Percentiles rank a stretch among this genome's conserved stretches.
Conservation (phyloP, 2,329 filamentous ascomycete species). For the Fusarium marasasianum region DNA sequence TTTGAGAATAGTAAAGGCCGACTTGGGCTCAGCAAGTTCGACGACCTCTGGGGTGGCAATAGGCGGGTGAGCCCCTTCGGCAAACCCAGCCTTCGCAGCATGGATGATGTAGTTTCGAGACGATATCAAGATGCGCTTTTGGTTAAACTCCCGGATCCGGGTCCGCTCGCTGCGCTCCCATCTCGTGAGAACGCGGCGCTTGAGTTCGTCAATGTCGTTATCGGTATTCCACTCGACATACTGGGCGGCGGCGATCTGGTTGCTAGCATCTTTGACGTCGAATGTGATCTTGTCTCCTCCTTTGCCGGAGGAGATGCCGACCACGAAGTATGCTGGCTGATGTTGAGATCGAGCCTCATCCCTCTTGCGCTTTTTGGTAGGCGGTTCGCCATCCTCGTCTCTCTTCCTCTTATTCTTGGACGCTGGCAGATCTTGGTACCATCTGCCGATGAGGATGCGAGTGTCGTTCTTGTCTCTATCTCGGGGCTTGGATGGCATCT, state of each 20-base stretch:
- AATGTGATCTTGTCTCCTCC: neutral
- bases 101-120: neutral
- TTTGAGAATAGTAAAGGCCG: neutral
- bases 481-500: neutral
- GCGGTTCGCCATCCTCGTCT: neutral
- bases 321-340: neutral
- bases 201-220: neutral
- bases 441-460: neutral
- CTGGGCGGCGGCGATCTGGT: neutral
- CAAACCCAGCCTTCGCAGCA: neutral
- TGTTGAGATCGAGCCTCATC: neutral
- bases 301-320: neutral
- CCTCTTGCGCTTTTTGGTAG: neutral
- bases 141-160: neutral
- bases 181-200: neutral
- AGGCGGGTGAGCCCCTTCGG: fast-evolving
- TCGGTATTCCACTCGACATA: neutral
- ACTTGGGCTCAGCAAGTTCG: neutral
- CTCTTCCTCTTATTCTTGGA: neutral
- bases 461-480: fast-evolving
- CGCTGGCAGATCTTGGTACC: neutral
- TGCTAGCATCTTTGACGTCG: neutral
- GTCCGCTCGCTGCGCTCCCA: neutral
- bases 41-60: neutral
- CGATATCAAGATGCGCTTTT: neutral